These are phyloP conservation scores for Linum lewisii DNA, from an alignment of 345 rosid genomes.

Conservation along the genomic window DNA sequence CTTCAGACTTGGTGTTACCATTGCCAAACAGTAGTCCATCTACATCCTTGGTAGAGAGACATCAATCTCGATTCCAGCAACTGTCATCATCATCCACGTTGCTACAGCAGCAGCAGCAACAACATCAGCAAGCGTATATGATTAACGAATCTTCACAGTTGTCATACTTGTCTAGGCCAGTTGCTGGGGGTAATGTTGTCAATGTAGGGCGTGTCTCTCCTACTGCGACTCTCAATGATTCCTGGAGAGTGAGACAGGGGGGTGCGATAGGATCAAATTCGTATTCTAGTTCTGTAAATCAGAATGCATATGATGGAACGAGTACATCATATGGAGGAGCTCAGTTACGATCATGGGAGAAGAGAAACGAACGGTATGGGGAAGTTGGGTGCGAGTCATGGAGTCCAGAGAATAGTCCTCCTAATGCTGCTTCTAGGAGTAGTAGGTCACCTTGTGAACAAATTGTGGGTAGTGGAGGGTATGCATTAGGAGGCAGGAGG, in stretches of 20 bases:
- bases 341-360: constrained; percentile 24
- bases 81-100: constrained; percentile 11
- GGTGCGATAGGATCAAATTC: constrained; percentile 24
- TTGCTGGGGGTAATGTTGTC: constrained; percentile 20
- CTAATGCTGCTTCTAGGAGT: background rate
- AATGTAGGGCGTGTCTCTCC: constrained; percentile 5
- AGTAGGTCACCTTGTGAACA: constrained; percentile 23
- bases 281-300: constrained; percentile 26
- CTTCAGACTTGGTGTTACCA: too few relatives aligned
- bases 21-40: too few relatives aligned
- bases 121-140: constrained; percentile 12
- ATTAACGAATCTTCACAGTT: constrained; percentile 10
- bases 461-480: constrained; percentile 3
- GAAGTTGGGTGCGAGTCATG: constrained; percentile 66
- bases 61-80: constrained; percentile 14
- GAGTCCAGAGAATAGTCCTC: constrained; percentile 79
- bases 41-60: constrained; percentile 17
- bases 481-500: constrained; percentile 25
- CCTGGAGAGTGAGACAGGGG: constrained; percentile 43
- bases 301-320: constrained; percentile 18
- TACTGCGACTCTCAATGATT: constrained; percentile 7
- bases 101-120: constrained; percentile 14
- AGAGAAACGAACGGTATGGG: constrained; percentile 27
- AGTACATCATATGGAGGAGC: constrained; percentile 19
- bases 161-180: constrained; percentile 19